phyloP scores from a whole-genome alignment of 2,329 filamentous ascomycete genomes.

The Cladobotryum protrusum region DNA sequence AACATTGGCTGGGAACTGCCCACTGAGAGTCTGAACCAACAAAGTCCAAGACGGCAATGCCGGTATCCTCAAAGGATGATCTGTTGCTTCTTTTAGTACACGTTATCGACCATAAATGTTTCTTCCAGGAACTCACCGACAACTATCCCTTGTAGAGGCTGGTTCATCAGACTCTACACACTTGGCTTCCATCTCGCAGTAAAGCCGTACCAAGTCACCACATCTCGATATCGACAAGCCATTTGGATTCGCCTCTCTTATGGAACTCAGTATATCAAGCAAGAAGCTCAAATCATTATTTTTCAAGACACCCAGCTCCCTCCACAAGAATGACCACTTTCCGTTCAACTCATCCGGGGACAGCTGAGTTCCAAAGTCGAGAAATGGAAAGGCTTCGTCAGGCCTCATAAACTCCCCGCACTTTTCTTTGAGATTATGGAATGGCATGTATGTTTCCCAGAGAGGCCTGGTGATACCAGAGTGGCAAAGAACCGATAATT shows the following conservation, averaged over 20 bases:
- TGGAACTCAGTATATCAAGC: slow-evolving; percentile 10
- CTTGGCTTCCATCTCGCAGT: slow-evolving; percentile 8
- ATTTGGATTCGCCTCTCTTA: slow-evolving; percentile 6
- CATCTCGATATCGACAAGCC: slow-evolving; percentile 6
- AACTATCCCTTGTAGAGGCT: slow-evolving; percentile 4
- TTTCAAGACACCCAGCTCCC: slow-evolving; percentile 8
- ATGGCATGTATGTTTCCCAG: slow-evolving; percentile 12
- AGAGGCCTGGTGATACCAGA: slow-evolving; percentile 5
- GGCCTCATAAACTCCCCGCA: slow-evolving; percentile 8
- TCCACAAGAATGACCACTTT: slow-evolving; percentile 10
- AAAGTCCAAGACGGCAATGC: slow-evolving; percentile 2
- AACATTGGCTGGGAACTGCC: slow-evolving; percentile 1
- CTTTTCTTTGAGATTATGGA: slow-evolving; percentile 5
- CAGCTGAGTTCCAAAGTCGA: slow-evolving; percentile 5
- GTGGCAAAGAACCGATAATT: slow-evolving; percentile 5
- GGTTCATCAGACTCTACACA: slow-evolving; percentile 8
- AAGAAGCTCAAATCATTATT: slow-evolving; percentile 9
- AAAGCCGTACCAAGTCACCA: slow-evolving; percentile 3
- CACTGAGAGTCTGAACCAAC: slow-evolving; percentile 2
- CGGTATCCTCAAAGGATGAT: slow-evolving; percentile 9
- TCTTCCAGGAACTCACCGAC: slow-evolving; percentile 4
- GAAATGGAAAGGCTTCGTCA: slow-evolving; percentile 10
- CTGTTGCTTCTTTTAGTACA: neutral
- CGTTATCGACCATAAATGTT: neutral
- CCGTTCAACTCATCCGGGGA: slow-evolving; percentile 4